These are phyloP conservation scores for Rhododendron williamsianum DNA, from an alignment of 148 eudicot species.

Conservation along the genomic window DNA sequence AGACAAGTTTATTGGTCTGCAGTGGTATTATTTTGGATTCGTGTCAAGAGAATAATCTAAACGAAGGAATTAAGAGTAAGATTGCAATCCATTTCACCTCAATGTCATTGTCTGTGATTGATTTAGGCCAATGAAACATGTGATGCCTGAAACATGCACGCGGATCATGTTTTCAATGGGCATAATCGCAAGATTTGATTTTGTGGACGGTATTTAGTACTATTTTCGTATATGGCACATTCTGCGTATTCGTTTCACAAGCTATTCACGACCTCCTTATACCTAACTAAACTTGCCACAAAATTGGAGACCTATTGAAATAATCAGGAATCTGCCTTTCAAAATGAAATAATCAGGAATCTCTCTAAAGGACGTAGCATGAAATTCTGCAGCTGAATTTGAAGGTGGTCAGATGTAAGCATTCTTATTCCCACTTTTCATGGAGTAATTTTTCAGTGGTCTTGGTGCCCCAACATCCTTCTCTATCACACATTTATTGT, in stretches of 20 bases:
- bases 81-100: not conserved
- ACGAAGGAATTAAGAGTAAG: not conserved
- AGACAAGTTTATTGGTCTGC: not conserved
- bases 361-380: not conserved
- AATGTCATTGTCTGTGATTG: not conserved
- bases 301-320: not conserved
- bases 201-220: not conserved
- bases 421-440: not conserved
- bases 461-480: not conserved
- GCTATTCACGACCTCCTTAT: not conserved
- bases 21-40: not conserved
- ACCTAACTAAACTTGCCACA: not conserved
- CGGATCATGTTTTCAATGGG: not conserved
- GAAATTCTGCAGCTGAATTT: not conserved
- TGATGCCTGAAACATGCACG: not conserved
- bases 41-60: not conserved
- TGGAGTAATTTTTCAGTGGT: too few species aligned
- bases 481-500: too few species aligned
- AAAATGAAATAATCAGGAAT: not conserved
- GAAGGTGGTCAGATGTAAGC: not conserved
- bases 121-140: not conserved
- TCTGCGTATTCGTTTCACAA: not conserved
- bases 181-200: not conserved
- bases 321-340: not conserved
- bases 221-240: not conserved